Evolutionary conservation across 1,284 basidiomycete genomes (phyloP).

Genomic region (Phenoliferia sp.): DNA sequence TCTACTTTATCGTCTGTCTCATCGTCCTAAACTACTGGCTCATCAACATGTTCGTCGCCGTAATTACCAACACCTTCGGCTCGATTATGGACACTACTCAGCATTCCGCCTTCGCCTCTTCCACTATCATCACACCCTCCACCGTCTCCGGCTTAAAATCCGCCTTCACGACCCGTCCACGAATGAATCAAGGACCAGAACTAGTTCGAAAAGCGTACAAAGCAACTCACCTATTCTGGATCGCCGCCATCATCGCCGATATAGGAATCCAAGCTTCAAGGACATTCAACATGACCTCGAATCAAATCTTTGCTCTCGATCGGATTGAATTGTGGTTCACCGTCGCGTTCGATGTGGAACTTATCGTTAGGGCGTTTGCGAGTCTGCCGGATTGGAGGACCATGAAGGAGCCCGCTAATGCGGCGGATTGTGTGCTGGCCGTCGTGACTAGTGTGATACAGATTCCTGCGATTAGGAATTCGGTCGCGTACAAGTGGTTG

Average conservation of each 20-base stretch:
- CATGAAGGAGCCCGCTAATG: conserved; percentile 68
- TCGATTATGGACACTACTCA: conserved; percentile 83
- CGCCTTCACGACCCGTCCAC: conserved; percentile 45
- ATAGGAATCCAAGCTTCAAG: conserved; percentile 74
- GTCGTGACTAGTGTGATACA: conserved; percentile 76
- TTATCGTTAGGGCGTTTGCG: conserved; percentile 66
- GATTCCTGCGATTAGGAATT: conserved; percentile 68
- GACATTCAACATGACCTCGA: conserved; percentile 53
- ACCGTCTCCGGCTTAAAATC: conserved; percentile 2
- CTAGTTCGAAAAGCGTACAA: conserved; percentile 48
- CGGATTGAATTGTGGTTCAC: conserved; percentile 75
- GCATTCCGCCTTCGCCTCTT: conserved; percentile 80
- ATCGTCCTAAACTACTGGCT: conserved; percentile 84
- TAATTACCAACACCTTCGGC: conserved; percentile 91
- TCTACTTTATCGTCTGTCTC: conserved; percentile 83
- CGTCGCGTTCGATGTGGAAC: conserved; percentile 81
- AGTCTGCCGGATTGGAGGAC: conserved; percentile 75
- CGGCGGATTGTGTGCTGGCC: conserved; percentile 76
- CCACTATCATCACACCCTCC: not conserved
- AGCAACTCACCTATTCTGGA: conserved; percentile 66
- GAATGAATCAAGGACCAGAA: conserved; percentile 34
- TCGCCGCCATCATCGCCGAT: conserved; percentile 54
- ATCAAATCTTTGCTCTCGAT: conserved; percentile 50
- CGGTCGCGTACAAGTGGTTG: conserved; percentile 77
- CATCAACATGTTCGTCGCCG: conserved; percentile 58